Evolutionary conservation across 164 flowering plant species (phyloP).

Genomic region (Magnolia sinica): DNA sequence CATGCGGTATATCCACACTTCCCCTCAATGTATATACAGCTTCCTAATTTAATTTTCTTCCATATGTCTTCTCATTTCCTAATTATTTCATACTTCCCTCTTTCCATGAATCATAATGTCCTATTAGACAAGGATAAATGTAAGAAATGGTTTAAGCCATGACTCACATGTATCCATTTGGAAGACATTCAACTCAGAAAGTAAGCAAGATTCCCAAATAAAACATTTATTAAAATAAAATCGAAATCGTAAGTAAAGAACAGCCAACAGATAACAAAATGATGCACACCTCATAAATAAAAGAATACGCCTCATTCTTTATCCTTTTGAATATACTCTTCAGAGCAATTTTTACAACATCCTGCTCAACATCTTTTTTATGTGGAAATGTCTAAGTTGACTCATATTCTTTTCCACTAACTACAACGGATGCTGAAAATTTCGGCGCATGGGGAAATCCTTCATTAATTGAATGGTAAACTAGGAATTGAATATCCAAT

Average conservation of each 20-base stretch:
- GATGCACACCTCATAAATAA: constrained; percentile 37
- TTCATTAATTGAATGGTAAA: constrained; percentile 38
- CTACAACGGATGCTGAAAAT: constrained; percentile 40
- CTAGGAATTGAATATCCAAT: constrained; percentile 30
- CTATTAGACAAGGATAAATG: background rate
- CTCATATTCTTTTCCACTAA: constrained; percentile 32
- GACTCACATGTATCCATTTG: background rate
- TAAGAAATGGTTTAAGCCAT: background rate
- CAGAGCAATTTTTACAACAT: constrained; percentile 42
- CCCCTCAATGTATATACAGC: background rate
- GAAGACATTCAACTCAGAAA: too few species aligned
- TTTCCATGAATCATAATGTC: too few species aligned
- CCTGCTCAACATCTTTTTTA: constrained; percentile 51
- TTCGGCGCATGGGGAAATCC: constrained; percentile 36
- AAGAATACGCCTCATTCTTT: constrained; percentile 30
- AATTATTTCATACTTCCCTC: too few species aligned
- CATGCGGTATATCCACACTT: too few species aligned
- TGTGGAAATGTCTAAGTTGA: constrained; percentile 32
- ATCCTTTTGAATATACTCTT: constrained; percentile 25
- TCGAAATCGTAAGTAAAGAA: background rate
- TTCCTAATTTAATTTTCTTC: background rate
- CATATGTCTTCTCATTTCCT: too few species aligned
- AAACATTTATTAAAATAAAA: too few species aligned
- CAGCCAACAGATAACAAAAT: background rate
- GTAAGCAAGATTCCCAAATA: too few species aligned